These are phyloP conservation scores for Ailanthus altissimus DNA, from an alignment of 345 rosid genomes.

Conservation along the genomic window DNA sequence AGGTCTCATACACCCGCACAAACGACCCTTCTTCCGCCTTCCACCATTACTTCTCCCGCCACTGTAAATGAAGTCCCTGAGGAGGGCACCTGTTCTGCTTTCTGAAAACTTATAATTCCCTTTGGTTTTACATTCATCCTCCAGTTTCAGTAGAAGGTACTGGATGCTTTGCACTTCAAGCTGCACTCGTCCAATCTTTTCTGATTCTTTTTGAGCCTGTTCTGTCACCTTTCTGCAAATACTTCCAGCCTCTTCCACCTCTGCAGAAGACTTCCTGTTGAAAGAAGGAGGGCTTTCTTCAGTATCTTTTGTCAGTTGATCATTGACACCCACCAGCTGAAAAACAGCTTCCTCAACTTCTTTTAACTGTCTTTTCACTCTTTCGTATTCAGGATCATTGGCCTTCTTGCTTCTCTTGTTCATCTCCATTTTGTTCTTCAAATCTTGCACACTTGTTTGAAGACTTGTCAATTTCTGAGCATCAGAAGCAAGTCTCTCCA, in stretches of 20 bases:
- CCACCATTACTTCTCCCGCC: slow-evolving; percentile 53
- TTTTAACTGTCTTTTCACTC: slow-evolving; percentile 60
- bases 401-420: slow-evolving; percentile 58
- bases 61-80: slow-evolving; percentile 66
- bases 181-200: slow-evolving; percentile 73
- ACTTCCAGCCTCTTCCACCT: slow-evolving; percentile 39
- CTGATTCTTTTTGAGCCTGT: slow-evolving; percentile 61
- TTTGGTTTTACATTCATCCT: slow-evolving; percentile 59
- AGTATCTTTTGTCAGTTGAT: slow-evolving; percentile 47
- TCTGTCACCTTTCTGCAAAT: slow-evolving; percentile 48
- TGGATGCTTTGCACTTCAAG: slow-evolving; percentile 77
- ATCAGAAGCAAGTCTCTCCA: slow-evolving; percentile 75
- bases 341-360: slow-evolving; percentile 65
- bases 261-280: slow-evolving; percentile 24
- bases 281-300: slow-evolving; percentile 36
- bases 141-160: slow-evolving; percentile 63
- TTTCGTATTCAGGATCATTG: slow-evolving; percentile 53
- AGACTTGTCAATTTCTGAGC: slow-evolving; percentile 66
- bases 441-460: slow-evolving; percentile 53
- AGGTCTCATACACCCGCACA: slow-evolving; percentile 74
- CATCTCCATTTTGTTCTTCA: slow-evolving; percentile 64
- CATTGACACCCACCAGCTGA: slow-evolving; percentile 57
- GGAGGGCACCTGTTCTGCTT: slow-evolving; percentile 51
- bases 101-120: slow-evolving; percentile 49
- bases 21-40: slow-evolving; percentile 56